Base-by-base conservation (phyloP, 768 basidiomycete species). In the Gloeostereum incarnatum region DNA sequence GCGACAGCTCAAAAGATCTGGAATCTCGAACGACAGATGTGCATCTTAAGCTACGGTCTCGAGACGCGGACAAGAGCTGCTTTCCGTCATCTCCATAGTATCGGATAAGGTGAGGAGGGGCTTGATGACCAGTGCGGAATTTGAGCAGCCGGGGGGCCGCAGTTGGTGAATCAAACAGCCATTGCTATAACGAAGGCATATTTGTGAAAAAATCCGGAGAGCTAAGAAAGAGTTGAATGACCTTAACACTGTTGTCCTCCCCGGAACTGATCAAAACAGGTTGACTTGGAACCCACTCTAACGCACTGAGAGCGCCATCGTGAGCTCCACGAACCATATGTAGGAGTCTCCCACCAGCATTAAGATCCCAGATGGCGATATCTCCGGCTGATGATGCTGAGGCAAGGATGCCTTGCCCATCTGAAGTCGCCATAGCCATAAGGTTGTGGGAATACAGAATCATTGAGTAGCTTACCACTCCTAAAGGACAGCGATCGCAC, bases 81-180 rank as follows among this genome's bases (percentile, higher is more conserved):
- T 99, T 99, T 2, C 96, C 96, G 51, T 99, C 94, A n/a, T 86
- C 80, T 9, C 93, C 94, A 56, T 96, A 97, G 58, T 90, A 97
- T 39, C 93, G 73, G 35, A 99, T 89, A 14, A 92, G 68, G 53
- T 92, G 83, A 0, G 92, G 92, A 13, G 96, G 91, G 1, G 78
- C 71, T 46, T 85, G 85, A 51, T 99, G 96, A 24, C 96, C 96
- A 0, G 89, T 83, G 32, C 96, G 77, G 56, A 76, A 89, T 64
- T 97, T 98, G 18, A 97, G 71, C 8, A 98, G 65, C 39, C 89
- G 74, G 1, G 96, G 94, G 17, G 86, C 65, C 1, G 83, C 68
- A 0, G 86, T 84, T 0, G 91, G 89, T 0, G 92, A 87, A 51
- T 98, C 96, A 49, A 94, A 93, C 16, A 94, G 55, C 93, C 94